phyloP scores from a whole-genome alignment of 306 rosid species.

The Dalbergia cultrata region DNA sequence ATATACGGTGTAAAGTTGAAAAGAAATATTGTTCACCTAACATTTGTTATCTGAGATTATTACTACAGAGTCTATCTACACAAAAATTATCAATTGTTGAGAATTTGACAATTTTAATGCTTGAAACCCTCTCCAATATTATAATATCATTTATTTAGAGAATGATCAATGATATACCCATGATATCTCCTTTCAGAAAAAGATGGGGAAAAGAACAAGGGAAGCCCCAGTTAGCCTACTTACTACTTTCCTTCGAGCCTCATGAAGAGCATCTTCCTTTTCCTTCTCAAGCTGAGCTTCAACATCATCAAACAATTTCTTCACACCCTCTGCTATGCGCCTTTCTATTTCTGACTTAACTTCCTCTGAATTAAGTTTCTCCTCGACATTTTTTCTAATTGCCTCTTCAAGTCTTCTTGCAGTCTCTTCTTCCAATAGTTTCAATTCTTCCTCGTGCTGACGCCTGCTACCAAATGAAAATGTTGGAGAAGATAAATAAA shows the following conservation, averaged over 20 bases:
- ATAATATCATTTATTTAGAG: constrained; percentile 4
- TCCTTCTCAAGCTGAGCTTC: constrained; percentile 84
- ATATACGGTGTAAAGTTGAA: too few species aligned
- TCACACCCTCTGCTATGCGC: constrained; percentile 81
- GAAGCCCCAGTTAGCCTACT: constrained; percentile 27
- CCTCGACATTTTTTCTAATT: constrained; percentile 74
- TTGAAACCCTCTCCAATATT: constrained; percentile 5
- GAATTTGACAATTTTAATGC: constrained; percentile 9
- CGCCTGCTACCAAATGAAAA: constrained; percentile 63
- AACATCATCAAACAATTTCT: constrained; percentile 75
- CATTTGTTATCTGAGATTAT: neutral
- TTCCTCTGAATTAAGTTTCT: constrained; percentile 76
- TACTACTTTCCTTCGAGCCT: constrained; percentile 93
- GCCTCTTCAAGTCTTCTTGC: constrained; percentile 84
- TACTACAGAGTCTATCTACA: neutral
- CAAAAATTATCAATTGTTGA: neutral
- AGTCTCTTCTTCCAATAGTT: constrained; percentile 84
- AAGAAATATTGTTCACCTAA: too few species aligned
- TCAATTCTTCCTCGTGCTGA: constrained; percentile 65
- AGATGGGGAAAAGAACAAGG: neutral
- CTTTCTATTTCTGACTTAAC: constrained; percentile 66
- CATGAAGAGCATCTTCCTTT: constrained; percentile 83
- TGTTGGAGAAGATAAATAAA: constrained; percentile 38
- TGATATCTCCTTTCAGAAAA: neutral
- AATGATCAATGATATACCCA: neutral